Conservation (phyloP, 2,329 filamentous ascomycete genomes). For the Chrysoporthe deuterocubensis region DNA sequence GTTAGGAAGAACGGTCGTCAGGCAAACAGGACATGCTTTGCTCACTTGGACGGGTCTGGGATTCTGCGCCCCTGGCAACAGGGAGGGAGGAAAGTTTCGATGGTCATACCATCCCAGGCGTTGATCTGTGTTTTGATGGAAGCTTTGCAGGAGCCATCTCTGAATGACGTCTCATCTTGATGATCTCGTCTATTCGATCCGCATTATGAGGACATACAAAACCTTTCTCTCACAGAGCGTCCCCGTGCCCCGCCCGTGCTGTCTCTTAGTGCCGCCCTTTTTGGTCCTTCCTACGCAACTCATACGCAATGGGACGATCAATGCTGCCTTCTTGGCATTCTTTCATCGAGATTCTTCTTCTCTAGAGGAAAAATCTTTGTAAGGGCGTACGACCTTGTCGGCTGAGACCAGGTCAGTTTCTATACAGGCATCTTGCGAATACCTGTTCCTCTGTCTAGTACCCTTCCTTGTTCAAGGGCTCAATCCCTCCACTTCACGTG, state of each 20-base stretch:
- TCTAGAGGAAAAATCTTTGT: background rate
- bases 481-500: conserved; percentile 77
- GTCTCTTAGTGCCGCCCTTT: background rate
- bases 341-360: background rate
- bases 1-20: conserved; percentile 17
- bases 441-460: background rate
- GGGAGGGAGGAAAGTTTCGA: background rate
- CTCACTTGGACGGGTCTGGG: conserved; percentile 5
- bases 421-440: background rate
- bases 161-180: background rate
- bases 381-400: background rate
- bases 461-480: conserved; percentile 16
- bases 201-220: background rate
- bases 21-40: conserved; percentile 16
- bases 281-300: background rate
- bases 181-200: background rate
- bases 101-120: background rate
- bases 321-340: background rate
- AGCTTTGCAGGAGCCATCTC: conserved; percentile 19
- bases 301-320: background rate
- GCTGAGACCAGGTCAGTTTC: background rate
- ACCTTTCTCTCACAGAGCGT: background rate
- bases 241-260: no score
- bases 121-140: conserved; percentile 29
- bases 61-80: conserved; percentile 23